Base-by-base conservation (phyloP, 208 protist species). In the Vickermania ingenoplastis region DNA sequence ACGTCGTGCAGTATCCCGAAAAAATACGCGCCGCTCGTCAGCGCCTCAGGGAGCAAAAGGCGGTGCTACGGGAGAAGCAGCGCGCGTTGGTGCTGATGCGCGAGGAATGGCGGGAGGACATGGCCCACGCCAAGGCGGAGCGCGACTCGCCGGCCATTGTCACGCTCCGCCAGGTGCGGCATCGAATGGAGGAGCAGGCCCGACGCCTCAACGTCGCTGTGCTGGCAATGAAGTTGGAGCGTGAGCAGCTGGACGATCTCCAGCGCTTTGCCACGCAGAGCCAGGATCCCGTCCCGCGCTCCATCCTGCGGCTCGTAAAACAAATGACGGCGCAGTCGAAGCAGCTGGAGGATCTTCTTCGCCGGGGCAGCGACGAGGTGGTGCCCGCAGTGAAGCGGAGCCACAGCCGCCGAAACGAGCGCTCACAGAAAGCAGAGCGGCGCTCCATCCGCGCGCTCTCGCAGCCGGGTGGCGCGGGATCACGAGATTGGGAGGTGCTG, bases 71-170 rank as follows among this genome's bases (percentile, higher is more conserved):
- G 5, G 54, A 22, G 7, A 45, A 45, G 26, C 49, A 59, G 41
- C 5, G 2, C 1, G 28, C 53, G 4, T 62, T 91, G 51, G 73
- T 79, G 55, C 22, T 22, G 1, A 53, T 78, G 26, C 80, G 86
- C 14, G 65, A 69, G 25, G 73, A 83, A 57, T 93, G 86, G 86
- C 70, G 69, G 1, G 29, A 21, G 14, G 81, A 83, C 53, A 87
- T 85, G 80, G 55, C 50, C 0, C 41, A n/a, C 5, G 84, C 77
- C 55, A 70, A 70, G 50, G 57, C 22, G 24, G 29, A 26, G 2
- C 51, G 65, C 23, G 77, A 89, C 59, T 57, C 56, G 28, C 31
- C 53, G 0, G 60, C 72, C 29, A 75, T 71, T 3, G 21, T 41
- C n/a, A 24, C 68, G 57, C 68, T 93, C 61, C 54, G 64, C 0